Base-by-base conservation (phyloP, 768 basidiomycete species). In the Clavulina sp. region DNA sequence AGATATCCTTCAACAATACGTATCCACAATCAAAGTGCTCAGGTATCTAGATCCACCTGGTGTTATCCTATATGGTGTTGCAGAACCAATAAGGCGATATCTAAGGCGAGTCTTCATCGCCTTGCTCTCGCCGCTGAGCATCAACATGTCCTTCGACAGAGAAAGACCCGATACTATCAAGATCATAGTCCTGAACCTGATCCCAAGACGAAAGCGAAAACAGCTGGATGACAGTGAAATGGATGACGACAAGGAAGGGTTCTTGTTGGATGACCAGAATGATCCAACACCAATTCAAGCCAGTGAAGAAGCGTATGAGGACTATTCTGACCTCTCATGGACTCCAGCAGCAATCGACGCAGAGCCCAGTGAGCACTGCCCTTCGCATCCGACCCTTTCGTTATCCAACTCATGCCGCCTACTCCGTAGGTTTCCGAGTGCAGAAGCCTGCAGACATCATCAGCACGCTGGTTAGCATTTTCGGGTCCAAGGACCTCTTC, bases 291-390 rank as follows among this genome's bases (percentile, higher is more conserved):
- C 84, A 13, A 65, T 88, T 33, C 80, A 86, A 58, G 77, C 80
- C 50, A 67, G 71, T 2, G 80, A 84, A 46, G 71, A 68, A 44
- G 60, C 64, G 19, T 77, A 48, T 0, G 93, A 97, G 57, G 87
- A 96, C 56, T 96, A 84, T 60, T 73, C 72, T 1, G 92, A 99
- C 62, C 80, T 85, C 0, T 81, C 85, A 54, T 99, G 95, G 95
- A 80, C 84, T 41, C 95, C 95, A 0, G 92, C 96, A 61, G 92
- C 95, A 0, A 74, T 92, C 51, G 95, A 99, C 64, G 95, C 95
- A 30, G 95, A 92, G 0, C 87, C 88, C 52, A 84, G 91, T 92
- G 57, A 52, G 70, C 61, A 5, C 2, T 18, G 31, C 16, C 26
- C 19, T 18, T 18, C 41, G 9, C 40, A 26, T 44, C 21, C 30